Base-by-base conservation (phyloP, 1,139 yeast species). In the Suhomyces bolitotheri region DNA sequence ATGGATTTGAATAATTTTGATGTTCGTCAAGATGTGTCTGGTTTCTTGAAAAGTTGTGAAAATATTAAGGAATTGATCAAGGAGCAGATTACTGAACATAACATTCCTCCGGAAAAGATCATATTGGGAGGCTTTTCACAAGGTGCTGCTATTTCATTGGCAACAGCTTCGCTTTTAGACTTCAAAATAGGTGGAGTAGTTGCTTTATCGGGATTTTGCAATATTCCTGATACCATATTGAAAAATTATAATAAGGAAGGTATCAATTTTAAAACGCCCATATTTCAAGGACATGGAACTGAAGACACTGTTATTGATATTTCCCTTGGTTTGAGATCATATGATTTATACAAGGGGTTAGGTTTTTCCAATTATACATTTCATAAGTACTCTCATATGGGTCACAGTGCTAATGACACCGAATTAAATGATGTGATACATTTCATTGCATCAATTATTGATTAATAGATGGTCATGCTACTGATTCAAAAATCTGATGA, bases 101-200 rank as follows among this genome's bases (percentile, higher is more conserved):
- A 94, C 3, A 75, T 90, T 24, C 76, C 82, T 2, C 64, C 89
- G 0, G 80, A 83, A 24, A 76, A 82, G 36, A 83, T 92, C 33
- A 70, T 92, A 11, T 66, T 92, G 43, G 97, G 97, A 22, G 98
- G 98, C 1, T 92, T 92, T 55, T 82, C 95, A 6, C 98, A 92
- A 62, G 98, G 98, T 40, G 95, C 89, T 32, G 92, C 95, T 1
- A 47, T 90, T 9, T 64, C 95, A 1, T 64, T 86, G 40, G 90
- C 89, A 2, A 56, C 70, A 7, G 47, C 56, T n/a, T 45, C 71
- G 1, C 45, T 58, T 25, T 58, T 74, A 27, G 80, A 82, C 16
- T 56, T 64, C 37, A 83, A 82, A 50, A 64, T 90, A 16, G 98
- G 87, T 10, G 98, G 96, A 2, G 71, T 83, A 28, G 62, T 86